Percentiles rank a stretch among this genome's conserved stretches.
phyloP scores from a whole-genome alignment of 768 basidiomycete genomes.

The Mycena vulgaris region DNA sequence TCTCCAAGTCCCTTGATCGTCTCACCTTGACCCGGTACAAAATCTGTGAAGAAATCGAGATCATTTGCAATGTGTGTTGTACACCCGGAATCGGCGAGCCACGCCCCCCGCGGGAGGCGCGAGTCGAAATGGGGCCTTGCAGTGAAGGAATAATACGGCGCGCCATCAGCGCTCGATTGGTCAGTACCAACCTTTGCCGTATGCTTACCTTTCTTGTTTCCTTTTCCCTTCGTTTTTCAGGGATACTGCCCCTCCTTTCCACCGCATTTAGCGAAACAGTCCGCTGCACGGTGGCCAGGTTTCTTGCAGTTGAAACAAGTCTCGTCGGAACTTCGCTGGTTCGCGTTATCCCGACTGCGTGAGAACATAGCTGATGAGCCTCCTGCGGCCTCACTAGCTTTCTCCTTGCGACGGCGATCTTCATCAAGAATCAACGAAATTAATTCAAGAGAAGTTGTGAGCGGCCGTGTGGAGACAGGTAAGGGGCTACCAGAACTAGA shows the following conservation, averaged over 20 bases:
- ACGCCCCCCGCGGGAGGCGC: not conserved
- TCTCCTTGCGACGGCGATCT: too few relatives aligned
- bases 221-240: not conserved
- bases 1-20: not conserved
- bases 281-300: too few relatives aligned
- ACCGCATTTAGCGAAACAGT: not conserved
- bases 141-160: not conserved
- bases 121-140: not conserved
- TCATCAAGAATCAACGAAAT: too few relatives aligned
- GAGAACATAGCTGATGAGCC: too few relatives aligned
- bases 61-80: conserved; percentile 11
- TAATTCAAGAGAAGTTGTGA: too few relatives aligned
- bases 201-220: conserved; percentile 8
- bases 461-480: too few relatives aligned
- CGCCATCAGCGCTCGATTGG: not conserved
- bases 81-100: not conserved
- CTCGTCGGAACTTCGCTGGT: too few relatives aligned
- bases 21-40: not conserved
- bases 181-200: not conserved
- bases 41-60: not conserved
- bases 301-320: too few relatives aligned
- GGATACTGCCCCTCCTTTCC: not conserved
- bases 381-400: too few relatives aligned
- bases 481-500: too few relatives aligned
- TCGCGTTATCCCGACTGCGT: too few relatives aligned